A percentile compares a stretch with the other conserved stretches of the same genome.
These are phyloP conservation scores for Ascochyta koolunga DNA, from an alignment of 2,329 filamentous ascomycete genomes.

Conservation along the genomic window DNA sequence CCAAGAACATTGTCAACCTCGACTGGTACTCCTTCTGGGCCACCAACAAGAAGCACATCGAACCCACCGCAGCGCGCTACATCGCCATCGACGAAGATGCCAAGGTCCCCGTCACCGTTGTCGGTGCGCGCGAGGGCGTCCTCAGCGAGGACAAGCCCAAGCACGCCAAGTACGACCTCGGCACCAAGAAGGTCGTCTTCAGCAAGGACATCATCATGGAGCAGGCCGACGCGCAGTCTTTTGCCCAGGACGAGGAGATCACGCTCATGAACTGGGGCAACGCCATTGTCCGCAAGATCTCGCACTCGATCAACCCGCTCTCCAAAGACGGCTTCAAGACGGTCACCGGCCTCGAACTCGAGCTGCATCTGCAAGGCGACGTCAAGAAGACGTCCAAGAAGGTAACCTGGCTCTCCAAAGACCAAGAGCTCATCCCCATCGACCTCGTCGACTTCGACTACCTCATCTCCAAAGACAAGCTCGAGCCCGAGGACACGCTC, in stretches of 20 bases:
- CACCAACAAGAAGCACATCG: slow-evolving; percentile 61
- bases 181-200: slow-evolving; percentile 83
- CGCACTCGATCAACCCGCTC: slow-evolving; percentile 58
- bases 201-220: slow-evolving; percentile 79
- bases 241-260: slow-evolving; percentile 86
- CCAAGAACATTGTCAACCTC: slow-evolving; percentile 81
- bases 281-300: slow-evolving; percentile 74
- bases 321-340: slow-evolving; percentile 54
- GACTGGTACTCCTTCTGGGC: slow-evolving; percentile 74
- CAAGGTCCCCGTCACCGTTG: slow-evolving; percentile 72
- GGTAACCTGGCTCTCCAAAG: slow-evolving; percentile 86
- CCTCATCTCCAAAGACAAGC: slow-evolving; percentile 91
- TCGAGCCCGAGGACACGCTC: slow-evolving; percentile 81
- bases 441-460: slow-evolving; percentile 96
- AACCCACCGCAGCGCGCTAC: slow-evolving; percentile 56
- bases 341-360: slow-evolving; percentile 75
- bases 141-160: slow-evolving; percentile 78
- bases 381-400: slow-evolving; percentile 97
- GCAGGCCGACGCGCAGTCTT: slow-evolving; percentile 81
- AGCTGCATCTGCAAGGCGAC: slow-evolving; percentile 90
- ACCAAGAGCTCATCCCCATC: slow-evolving; percentile 78
- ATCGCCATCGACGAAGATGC: slow-evolving; percentile 70
- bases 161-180: slow-evolving; percentile 89
- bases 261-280: slow-evolving; percentile 98
- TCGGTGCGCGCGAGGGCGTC: slow-evolving; percentile 61